Percentiles rank a stretch among this genome's conserved stretches.
These are phyloP conservation scores for Boletus bicolor DNA, from an alignment of 768 basidiomycete genomes.

Conservation along the genomic window DNA sequence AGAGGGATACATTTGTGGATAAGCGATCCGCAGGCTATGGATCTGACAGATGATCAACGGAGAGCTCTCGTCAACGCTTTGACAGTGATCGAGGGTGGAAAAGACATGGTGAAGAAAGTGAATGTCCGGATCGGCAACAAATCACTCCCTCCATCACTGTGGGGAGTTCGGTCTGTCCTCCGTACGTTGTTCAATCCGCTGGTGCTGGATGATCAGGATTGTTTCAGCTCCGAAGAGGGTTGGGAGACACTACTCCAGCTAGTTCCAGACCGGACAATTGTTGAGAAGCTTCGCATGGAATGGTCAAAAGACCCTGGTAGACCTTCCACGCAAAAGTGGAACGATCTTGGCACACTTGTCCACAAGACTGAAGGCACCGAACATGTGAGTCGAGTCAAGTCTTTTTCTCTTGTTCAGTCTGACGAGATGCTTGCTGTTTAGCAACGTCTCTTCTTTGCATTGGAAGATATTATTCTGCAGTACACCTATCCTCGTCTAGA, in stretches of 20 bases:
- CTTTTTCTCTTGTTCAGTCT: neutral
- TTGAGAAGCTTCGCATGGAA: slow-evolving; percentile 45
- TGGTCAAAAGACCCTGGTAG: slow-evolving; percentile 56
- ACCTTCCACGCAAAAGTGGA: slow-evolving; percentile 73
- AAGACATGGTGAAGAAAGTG: slow-evolving; percentile 78
- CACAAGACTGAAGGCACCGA: slow-evolving; percentile 21
- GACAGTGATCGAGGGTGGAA: slow-evolving; percentile 78
- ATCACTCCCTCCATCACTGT: slow-evolving; percentile 69
- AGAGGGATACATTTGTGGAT: slow-evolving; percentile 99
- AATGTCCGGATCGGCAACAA: slow-evolving; percentile 54
- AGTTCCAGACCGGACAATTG: slow-evolving; percentile 61
- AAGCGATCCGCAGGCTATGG: slow-evolving; percentile 83
- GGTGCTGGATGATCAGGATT: slow-evolving; percentile 80
- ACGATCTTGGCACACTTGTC: slow-evolving; percentile 49
- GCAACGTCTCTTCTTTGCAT: slow-evolving; percentile 41
- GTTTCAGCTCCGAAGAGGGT: slow-evolving; percentile 66
- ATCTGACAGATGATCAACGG: slow-evolving; percentile 87
- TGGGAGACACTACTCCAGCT: slow-evolving; percentile 73
- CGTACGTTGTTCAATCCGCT: slow-evolving; percentile 58
- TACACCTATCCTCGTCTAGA: slow-evolving; percentile 97
- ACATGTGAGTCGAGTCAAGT: slow-evolving; percentile 29
- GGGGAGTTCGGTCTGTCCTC: slow-evolving; percentile 52
- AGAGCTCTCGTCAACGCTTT: slow-evolving; percentile 84
- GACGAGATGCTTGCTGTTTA: neutral
- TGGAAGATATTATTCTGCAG: slow-evolving; percentile 88